These are phyloP conservation scores for Magnaporthales sp. DNA, from an alignment of 2,329 filamentous ascomycete genomes.

Conservation along the genomic window DNA sequence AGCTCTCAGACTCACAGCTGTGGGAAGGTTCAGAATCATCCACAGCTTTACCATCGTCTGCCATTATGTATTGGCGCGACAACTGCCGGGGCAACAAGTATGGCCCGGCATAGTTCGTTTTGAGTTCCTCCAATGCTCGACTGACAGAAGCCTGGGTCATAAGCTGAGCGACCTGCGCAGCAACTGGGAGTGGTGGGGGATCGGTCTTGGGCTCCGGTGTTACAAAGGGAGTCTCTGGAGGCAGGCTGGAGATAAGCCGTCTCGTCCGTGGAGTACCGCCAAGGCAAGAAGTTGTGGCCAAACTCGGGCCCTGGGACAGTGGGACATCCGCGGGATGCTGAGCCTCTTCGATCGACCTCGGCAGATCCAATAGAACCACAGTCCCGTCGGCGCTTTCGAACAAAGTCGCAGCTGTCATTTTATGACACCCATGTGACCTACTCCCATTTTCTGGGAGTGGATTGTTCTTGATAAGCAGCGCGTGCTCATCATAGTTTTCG, in stretches of 20 bases:
- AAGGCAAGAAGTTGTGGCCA: background rate
- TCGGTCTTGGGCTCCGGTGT: slow-evolving; percentile 39
- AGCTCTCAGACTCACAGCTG: background rate
- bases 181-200: slow-evolving; percentile 14
- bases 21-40: background rate
- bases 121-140: slow-evolving; percentile 31
- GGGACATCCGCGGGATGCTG: slow-evolving; percentile 30
- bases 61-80: background rate
- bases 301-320: background rate
- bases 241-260: slow-evolving; percentile 35
- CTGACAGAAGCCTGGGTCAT: slow-evolving; percentile 41
- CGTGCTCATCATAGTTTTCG: background rate
- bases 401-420: slow-evolving; percentile 31
- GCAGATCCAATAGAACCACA: slow-evolving; percentile 58
- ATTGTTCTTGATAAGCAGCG: background rate
- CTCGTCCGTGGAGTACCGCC: slow-evolving; percentile 1
- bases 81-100: slow-evolving; percentile 35
- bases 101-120: slow-evolving; percentile 25
- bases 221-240: slow-evolving; percentile 34
- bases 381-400: slow-evolving; percentile 41
- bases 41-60: background rate
- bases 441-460: background rate
- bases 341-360: slow-evolving; percentile 57
- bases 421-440: background rate
- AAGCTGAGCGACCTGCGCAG: slow-evolving; percentile 43